These are phyloP conservation scores for Capronia coronata DNA, from an alignment of 2,329 filamentous ascomycete genomes.

Conservation along the genomic window DNA sequence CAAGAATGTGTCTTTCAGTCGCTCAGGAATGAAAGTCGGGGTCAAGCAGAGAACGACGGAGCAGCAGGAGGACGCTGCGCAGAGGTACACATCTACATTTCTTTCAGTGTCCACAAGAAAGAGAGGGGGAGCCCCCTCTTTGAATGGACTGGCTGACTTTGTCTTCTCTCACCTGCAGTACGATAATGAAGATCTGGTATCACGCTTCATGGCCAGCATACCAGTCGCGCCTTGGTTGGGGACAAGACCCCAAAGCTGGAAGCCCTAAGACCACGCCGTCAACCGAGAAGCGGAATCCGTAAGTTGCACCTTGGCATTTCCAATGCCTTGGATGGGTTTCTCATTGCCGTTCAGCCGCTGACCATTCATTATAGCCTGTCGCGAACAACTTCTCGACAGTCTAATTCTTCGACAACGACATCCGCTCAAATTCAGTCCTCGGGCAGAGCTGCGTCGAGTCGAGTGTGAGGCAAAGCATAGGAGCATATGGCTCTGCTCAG, in stretches of 20 bases:
- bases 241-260: constrained; percentile 8
- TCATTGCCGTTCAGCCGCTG: background rate
- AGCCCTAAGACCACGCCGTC: constrained; percentile 10
- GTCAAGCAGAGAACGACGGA: constrained; percentile 54
- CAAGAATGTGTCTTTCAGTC: constrained; percentile 55
- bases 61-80: constrained; percentile 54
- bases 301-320: constrained; percentile 4
- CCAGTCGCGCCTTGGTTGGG: constrained; percentile 40
- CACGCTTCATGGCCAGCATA: constrained; percentile 42
- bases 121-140: too few species aligned
- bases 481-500: background rate
- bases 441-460: background rate
- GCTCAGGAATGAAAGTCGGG: constrained; percentile 56
- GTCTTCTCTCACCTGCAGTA: constrained; percentile 31
- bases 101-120: too few species aligned
- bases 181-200: constrained; percentile 47
- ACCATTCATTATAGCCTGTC: constrained; percentile 7
- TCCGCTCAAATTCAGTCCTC: constrained; percentile 7
- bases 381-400: constrained; percentile 10
- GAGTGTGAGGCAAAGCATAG: background rate
- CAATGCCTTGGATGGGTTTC: too few species aligned
- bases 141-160: background rate
- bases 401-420: constrained; percentile 14
- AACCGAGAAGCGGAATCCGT: constrained; percentile 24
- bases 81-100: constrained; percentile 39